Conservation (phyloP, 2,329 filamentous ascomycete species). For the Furcasterigmium sp. region DNA sequence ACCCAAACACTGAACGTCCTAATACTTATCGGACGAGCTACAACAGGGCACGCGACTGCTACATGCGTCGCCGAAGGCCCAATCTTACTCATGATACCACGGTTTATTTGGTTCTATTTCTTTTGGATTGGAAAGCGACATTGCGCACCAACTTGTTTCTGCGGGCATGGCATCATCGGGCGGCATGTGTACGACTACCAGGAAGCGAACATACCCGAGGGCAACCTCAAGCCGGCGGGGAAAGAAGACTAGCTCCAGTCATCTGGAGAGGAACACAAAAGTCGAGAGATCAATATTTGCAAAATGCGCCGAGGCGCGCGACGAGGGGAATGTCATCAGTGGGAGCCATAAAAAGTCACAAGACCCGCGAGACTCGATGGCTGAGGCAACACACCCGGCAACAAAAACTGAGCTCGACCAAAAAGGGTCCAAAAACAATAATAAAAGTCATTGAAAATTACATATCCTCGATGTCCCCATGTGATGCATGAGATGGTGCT, state of each 20-base stretch:
- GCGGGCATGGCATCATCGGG: no score
- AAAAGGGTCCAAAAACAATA: background rate
- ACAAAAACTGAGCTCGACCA: background rate
- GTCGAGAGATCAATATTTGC: conserved; percentile 5
- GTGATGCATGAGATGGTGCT: background rate
- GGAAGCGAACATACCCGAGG: conserved; percentile 7
- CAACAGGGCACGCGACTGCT: background rate
- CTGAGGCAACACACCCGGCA: background rate
- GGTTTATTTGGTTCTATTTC: conserved; percentile 10
- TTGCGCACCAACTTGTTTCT: background rate
- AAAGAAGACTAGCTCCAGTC: conserved; percentile 3
- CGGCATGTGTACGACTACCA: background rate
- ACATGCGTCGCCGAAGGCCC: background rate
- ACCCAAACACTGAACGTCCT: background rate
- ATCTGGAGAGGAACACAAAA: conserved; percentile 7
- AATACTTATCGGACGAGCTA: background rate
- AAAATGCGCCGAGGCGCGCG: background rate
- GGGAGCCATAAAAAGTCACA: no score
- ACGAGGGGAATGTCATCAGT: conserved; percentile 9
- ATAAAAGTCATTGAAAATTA: conserved; percentile 1
- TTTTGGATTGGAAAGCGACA: background rate
- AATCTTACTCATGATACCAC: conserved; percentile 13
- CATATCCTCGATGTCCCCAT: background rate
- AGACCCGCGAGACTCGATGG: no score
- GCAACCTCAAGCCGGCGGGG: conserved; percentile 7